Base-by-base conservation (phyloP, 2,329 filamentous ascomycete species). In the Penicillium sp. region DNA sequence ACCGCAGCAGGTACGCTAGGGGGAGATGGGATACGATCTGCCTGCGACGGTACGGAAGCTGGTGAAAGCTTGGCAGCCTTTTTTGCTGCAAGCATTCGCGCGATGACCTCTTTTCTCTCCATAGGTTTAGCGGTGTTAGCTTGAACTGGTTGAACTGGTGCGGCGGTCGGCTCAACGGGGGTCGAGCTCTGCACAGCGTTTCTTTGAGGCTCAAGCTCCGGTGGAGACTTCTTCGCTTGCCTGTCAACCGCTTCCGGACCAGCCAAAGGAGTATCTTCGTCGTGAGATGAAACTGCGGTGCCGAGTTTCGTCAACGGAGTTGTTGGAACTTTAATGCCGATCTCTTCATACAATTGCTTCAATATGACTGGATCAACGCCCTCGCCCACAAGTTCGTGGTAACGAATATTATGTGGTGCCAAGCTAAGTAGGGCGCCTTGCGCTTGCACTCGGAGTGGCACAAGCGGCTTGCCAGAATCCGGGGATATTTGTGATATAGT, bases 71-170 rank as follows among this genome's bases (percentile, higher is more conserved):
- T 90, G 38, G 86, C 85, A 56, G 84, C 85, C 35, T 41, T 41
- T 73, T 91, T 93, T 1, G 86, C 88, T n/a, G 91, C 91, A 58
- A 93, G 82, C 59, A 93, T 83, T 53, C 89, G 87, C 4, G 91
- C 90, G 63, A 94, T 91, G 47, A 91, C 87, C 66, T 92, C 90
- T 68, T 91, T 91, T 23, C 91, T 85, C 70, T 91, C 88, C 66
- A 90, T 82, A 7, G 85, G 81, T 65, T 80, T 83, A 50, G 65
- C 70, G 3, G 66, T 19, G 6, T 63, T 67, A 21, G 53, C 23
- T 13, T 54, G 60, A 56, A 62, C 26, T 7, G 58, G 29, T 8
- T 70, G 52, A 13, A 68, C 60, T 15, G 69, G 21, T 7, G 60
- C 35, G 47, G 65, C 5, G 7, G 45, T 30, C 23, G 51, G 26